Evolutionary conservation across 768 basidiomycete genomes (phyloP), one percentile per base, ranked within the genome.

Genomic region (Saitozyma sp.): DNA sequence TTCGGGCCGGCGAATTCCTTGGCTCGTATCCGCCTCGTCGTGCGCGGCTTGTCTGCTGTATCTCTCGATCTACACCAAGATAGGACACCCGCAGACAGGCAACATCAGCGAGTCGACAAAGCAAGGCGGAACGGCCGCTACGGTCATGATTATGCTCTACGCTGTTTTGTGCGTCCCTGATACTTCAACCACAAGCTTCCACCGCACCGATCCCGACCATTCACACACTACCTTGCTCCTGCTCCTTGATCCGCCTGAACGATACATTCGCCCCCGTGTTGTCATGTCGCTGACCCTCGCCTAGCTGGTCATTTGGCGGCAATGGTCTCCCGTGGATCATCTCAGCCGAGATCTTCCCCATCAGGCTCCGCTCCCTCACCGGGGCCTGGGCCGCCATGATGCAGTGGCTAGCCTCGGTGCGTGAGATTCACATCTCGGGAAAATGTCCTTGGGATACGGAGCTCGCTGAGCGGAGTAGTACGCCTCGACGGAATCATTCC

Each of bases 291-390:
- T 55, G 54, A 61, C 29, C 29, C 29, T 29, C 29, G 29, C 6
- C 20, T 38, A 50, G 51, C 55, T 63, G 68, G 65, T 61, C 59
- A 1, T 69, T 69, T 45, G 68, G 68, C 8, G 65, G 82, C 80
- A 84, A 84, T 58, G 84, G 83, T 11, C 82, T 82, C 1, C 82
- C 83, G 2, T 84, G 83, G 83, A 82, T 83, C 39, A 77, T 83
- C 16, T 77, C 77, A 20, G 79, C 81, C 14, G 83, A 67, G 39
- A 54, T 66, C 39, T 71, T 69, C 62, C 63, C 64, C 39, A 54
- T 62, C 38, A 50, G 62, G 14, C 53, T 76, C 13, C 64, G 78
- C 7, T 66, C 65, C 20, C 57, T 79, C 6, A 68, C 70, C 4
- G 71, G 74, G 29, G 67, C 73, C 14, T 62, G 58, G 20, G 69